Evolutionary conservation across 169 alveolate genomes (phyloP).

Genomic region (Plasmodium knowlesi): DNA sequence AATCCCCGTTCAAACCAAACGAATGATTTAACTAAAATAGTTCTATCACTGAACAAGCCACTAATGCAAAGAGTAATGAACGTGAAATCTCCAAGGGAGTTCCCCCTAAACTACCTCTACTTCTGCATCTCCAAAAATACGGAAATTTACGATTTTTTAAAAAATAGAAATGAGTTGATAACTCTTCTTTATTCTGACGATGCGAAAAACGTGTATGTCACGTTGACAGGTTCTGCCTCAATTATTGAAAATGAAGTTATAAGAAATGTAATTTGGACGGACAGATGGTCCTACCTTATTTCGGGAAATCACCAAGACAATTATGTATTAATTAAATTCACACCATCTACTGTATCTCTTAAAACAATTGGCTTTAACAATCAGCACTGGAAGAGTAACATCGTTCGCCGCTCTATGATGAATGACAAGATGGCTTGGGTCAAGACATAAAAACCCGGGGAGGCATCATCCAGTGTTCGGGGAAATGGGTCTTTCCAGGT

Average conservation of each 20-base stretch:
- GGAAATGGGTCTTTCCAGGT: neutral
- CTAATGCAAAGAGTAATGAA: constrained; percentile 31
- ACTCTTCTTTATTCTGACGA: constrained; percentile 43
- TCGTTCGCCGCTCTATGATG: constrained; percentile 7
- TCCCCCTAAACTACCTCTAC: constrained; percentile 57
- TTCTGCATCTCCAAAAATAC: constrained; percentile 52
- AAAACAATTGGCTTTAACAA: constrained; percentile 61
- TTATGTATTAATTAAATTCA: constrained; percentile 60
- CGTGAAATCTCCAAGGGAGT: constrained; percentile 9
- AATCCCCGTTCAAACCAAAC: neutral
- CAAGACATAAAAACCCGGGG: neutral
- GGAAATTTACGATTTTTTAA: constrained; percentile 42
- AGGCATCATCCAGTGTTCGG: neutral
- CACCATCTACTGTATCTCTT: constrained; percentile 36
- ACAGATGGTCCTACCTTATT: constrained; percentile 54
- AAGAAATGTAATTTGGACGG: constrained; percentile 21
- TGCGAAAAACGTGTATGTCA: constrained; percentile 48
- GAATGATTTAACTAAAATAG: neutral
- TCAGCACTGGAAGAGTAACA: constrained; percentile 57
- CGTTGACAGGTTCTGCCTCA: constrained; percentile 46
- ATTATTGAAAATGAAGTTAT: constrained; percentile 47
- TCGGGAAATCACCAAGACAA: constrained; percentile 31
- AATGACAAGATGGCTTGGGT: constrained; percentile 57
- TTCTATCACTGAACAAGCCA: constrained; percentile 11
- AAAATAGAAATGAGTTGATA: constrained; percentile 11